Evolutionary conservation across 495 filamentous ascomycete genomes (phyloP).

Genomic region (Acidomyces sp.): DNA sequence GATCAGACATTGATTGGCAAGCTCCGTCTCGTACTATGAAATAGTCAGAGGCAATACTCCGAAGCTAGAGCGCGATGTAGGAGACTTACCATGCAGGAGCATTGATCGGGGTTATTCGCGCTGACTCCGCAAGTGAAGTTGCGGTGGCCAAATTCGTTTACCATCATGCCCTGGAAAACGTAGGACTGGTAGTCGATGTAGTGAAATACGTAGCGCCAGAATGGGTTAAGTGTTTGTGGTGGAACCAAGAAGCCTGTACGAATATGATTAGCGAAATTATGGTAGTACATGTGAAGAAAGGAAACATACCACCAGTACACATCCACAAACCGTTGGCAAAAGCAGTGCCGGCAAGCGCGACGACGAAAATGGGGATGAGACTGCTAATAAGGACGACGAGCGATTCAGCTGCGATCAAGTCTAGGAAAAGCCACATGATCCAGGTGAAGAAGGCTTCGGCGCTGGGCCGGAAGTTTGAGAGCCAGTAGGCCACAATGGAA

Average conservation of each 20-base stretch:
- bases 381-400: slow-evolving; percentile 63
- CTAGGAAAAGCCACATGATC: slow-evolving; percentile 78
- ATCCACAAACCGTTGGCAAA: slow-evolving; percentile 84
- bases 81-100: slow-evolving; percentile 62
- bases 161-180: slow-evolving; percentile 85
- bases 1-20: slow-evolving; percentile 53
- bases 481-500: slow-evolving; percentile 64
- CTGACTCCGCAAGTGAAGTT: slow-evolving; percentile 42
- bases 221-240: slow-evolving; percentile 56
- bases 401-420: slow-evolving; percentile 67
- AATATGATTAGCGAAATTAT: too few species aligned
- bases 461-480: slow-evolving; percentile 57
- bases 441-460: slow-evolving; percentile 59
- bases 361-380: slow-evolving; percentile 64
- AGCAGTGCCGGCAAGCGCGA: slow-evolving; percentile 59
- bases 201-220: slow-evolving; percentile 73
- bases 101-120: slow-evolving; percentile 26
- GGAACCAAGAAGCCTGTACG: slow-evolving; percentile 70
- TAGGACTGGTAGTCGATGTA: slow-evolving; percentile 75
- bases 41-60: too few species aligned
- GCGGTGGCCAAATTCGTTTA: slow-evolving; percentile 60
- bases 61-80: too few species aligned
- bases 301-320: slow-evolving; percentile 65
- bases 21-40: slow-evolving; percentile 49
- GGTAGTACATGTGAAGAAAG: too few species aligned